Base-by-base conservation (phyloP, 768 basidiomycete species). In the Pulveroboletus sp. region DNA sequence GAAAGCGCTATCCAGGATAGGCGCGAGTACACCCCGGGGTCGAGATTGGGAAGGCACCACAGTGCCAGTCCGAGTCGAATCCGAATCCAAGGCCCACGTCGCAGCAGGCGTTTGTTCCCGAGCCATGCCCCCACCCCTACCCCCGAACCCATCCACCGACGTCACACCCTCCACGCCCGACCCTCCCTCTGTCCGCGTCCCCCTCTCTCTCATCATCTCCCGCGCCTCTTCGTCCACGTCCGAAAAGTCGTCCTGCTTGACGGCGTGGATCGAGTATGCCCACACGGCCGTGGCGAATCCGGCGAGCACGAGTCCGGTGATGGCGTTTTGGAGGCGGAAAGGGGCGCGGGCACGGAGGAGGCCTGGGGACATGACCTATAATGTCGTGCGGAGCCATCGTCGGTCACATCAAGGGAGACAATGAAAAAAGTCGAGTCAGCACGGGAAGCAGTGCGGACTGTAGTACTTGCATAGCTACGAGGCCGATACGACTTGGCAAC, bases 191-290 rank as follows among this genome's bases (percentile, higher is more conserved):
- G 14, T 43, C 24, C 26, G 10, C 10, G 26, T 35, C 15, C 45
- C 65, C 54, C 7, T 66, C 64, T 54, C 7, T 66, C 30, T 76
- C 59, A 73, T 77, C 59, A 85, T 74, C 37, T 78, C 78, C 53
- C 71, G 72, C 27, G 83, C 89, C 62, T 89, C 86, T 54, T 88
- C 86, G 59, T 90, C 89, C 37, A 90, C 76, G 64, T 92, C 90
- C 57, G 86, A 83, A 64, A 95, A 96, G 36, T 87, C 83, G 64
- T 96, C 93, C 63, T 97, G 93, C 63, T 87, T 92, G 48, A 97
- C 93, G 27, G 93, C 93, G 28, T 82, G 80, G 62, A 98, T 95
- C 15, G 93, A 93, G 71, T 97, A 98, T 5, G 83, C 76, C 81
- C 91, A 98, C 8, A 96, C 83, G 26, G 84, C 86, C 13, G 81